A percentile compares a stretch with the other conserved stretches of the same genome.
phyloP scores from a whole-genome alignment of 371 early-diverging fungal species.

The Choanephora cucurbitarum region DNA sequence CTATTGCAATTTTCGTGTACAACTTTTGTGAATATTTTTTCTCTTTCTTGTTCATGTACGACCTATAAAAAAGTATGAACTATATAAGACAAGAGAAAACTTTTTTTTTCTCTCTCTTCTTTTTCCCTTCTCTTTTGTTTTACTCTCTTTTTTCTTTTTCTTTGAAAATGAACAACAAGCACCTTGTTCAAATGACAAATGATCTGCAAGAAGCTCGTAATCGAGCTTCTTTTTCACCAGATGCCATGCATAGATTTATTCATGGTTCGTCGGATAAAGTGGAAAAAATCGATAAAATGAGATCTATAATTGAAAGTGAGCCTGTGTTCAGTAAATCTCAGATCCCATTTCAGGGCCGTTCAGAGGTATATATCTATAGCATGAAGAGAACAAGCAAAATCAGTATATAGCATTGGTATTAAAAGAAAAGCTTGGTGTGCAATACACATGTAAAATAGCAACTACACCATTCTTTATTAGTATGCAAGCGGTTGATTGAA shows the following conservation, averaged over 20 bases:
- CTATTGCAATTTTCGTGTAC: not conserved
- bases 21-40: not conserved
- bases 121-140: conserved; percentile 3
- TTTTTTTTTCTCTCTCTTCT: not conserved
- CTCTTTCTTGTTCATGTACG: no score
- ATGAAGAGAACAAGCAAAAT: conserved; percentile 16
- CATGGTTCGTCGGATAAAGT: conserved; percentile 38
- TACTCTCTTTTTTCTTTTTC: conserved; percentile 2
- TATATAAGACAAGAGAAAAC: no score
- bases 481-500: conserved; percentile 37
- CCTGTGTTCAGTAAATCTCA: conserved; percentile 43
- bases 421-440: no score
- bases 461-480: conserved; percentile 29
- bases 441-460: no score
- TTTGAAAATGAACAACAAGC: conserved; percentile 23
- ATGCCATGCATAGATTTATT: conserved; percentile 42
- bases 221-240: conserved; percentile 44
- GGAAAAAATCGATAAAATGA: conserved; percentile 32
- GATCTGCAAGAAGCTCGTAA: conserved; percentile 54
- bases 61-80: no score
- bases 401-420: no score
- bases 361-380: conserved; percentile 31
- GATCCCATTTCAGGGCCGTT: conserved; percentile 36
- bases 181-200: conserved; percentile 32
- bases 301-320: conserved; percentile 43